These are phyloP conservation scores for Boeremia lycopersici DNA, from an alignment of 2,329 filamentous ascomycete genomes.

Conservation along the genomic window DNA sequence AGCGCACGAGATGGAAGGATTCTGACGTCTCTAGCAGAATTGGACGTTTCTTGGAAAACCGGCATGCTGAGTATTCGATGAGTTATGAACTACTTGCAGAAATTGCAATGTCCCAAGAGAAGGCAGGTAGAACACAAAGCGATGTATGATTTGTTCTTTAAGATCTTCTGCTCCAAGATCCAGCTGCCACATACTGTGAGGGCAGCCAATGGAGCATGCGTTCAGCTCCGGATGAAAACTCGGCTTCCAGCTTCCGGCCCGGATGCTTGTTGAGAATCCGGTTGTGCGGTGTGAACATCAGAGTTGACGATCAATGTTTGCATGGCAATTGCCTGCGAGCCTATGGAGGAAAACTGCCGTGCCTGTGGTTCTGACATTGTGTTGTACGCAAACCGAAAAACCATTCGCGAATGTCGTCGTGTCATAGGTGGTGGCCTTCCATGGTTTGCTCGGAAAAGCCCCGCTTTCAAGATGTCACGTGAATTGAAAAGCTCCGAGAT, in stretches of 20 bases:
- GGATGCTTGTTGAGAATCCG: not conserved
- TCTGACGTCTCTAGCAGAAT: not conserved
- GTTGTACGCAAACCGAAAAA: too few species aligned
- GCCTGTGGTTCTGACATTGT: too few species aligned
- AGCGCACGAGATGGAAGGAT: not conserved
- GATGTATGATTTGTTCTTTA: not conserved
- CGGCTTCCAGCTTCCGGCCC: not conserved
- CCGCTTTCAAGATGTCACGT: not conserved
- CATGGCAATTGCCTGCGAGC: not conserved
- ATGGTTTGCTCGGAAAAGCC: not conserved
- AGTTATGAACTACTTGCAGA: not conserved
- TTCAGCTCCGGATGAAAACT: not conserved
- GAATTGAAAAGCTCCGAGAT: not conserved
- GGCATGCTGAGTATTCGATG: not conserved
- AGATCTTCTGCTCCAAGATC: not conserved
- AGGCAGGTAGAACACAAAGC: not conserved
- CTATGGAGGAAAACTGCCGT: too few species aligned
- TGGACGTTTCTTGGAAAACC: not conserved
- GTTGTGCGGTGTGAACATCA: not conserved
- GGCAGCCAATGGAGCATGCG: not conserved
- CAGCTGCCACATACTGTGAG: not conserved
- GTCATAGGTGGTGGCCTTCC: too few species aligned
- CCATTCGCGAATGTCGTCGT: not conserved
- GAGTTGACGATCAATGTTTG: too few species aligned
- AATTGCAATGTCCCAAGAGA: not conserved